Conservation (phyloP, 2,329 filamentous ascomycete genomes). For the Alternaria arbusti region DNA sequence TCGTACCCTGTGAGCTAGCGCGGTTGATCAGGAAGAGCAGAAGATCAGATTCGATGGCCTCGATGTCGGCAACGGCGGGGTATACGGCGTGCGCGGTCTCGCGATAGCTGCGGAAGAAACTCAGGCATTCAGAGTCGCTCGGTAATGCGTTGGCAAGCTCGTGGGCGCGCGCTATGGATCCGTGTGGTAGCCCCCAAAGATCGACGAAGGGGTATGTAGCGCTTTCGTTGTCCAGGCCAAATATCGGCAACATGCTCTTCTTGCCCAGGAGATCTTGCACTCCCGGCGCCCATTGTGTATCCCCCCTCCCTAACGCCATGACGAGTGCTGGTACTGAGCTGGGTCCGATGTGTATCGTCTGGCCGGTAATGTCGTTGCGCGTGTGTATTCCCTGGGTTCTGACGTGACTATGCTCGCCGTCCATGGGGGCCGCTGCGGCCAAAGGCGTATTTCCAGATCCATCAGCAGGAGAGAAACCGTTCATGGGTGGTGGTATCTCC, state of each 20-base stretch:
- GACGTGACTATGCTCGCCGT: slow-evolving; percentile 50
- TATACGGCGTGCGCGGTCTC: slow-evolving; percentile 67
- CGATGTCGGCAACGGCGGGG: slow-evolving; percentile 64
- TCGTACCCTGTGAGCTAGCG: slow-evolving; percentile 50
- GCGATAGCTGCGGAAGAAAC: slow-evolving; percentile 64
- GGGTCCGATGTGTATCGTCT: slow-evolving; percentile 67
- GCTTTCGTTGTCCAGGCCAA: slow-evolving; percentile 69
- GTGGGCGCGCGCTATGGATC: slow-evolving; percentile 62
- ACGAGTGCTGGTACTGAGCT: slow-evolving; percentile 68
- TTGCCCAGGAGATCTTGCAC: slow-evolving; percentile 63
- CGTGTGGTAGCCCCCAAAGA: slow-evolving; percentile 66
- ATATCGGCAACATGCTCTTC: slow-evolving; percentile 66
- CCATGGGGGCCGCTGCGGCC: slow-evolving; percentile 43
- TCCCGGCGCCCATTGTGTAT: slow-evolving; percentile 56
- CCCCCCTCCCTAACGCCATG: slow-evolving; percentile 55
- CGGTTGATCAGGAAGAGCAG: slow-evolving; percentile 61
- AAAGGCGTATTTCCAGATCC: slow-evolving; percentile 42
- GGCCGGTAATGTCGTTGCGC: slow-evolving; percentile 64
- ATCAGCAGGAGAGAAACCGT: slow-evolving; percentile 40
- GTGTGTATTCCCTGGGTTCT: slow-evolving; percentile 65
- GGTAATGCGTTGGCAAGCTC: slow-evolving; percentile 66
- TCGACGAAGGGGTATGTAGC: slow-evolving; percentile 71
- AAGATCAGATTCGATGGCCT: slow-evolving; percentile 61
- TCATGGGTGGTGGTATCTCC: slow-evolving; percentile 41
- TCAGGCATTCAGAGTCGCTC: slow-evolving; percentile 63